A percentile compares a stretch with the other conserved stretches of the same genome.
Evolutionary conservation across 768 basidiomycete species (phyloP).

Genomic region (Xanthoconium purpureum): DNA sequence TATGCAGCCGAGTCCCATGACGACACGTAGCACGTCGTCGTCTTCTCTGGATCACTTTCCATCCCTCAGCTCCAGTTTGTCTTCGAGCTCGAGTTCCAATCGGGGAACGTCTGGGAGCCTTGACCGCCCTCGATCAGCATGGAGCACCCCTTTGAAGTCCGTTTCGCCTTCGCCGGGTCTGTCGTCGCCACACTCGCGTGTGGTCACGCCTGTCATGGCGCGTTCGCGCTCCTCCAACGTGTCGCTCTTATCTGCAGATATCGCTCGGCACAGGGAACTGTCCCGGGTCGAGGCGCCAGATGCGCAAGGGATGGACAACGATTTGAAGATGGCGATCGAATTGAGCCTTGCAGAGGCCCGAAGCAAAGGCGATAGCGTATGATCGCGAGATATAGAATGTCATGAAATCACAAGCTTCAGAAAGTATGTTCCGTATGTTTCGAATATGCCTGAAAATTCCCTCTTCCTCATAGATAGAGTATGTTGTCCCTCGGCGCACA

Average conservation of each 20-base stretch:
- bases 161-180: conserved; percentile 9
- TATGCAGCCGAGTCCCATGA: conserved; percentile 8
- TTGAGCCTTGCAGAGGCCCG: conserved; percentile 61
- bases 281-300: not conserved
- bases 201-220: conserved; percentile 7
- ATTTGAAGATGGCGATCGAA: conserved; percentile 62
- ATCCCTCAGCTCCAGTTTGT: conserved; percentile 31
- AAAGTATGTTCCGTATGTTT: not conserved
- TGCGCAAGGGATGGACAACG: conserved; percentile 53
- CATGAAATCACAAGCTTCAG: not conserved
- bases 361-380: conserved; percentile 11
- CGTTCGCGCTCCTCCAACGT: conserved; percentile 7
- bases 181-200: conserved; percentile 18
- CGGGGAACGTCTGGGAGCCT: conserved; percentile 16
- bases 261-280: not conserved
- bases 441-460: not conserved
- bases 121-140: conserved; percentile 31
- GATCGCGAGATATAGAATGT: not conserved
- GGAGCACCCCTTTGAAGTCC: conserved; percentile 38
- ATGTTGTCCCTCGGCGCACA: not conserved
- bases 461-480: not conserved
- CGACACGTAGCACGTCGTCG: conserved; percentile 11
- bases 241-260: conserved; percentile 15
- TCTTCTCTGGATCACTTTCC: conserved; percentile 34
- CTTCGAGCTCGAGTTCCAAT: conserved; percentile 23